Conservation (phyloP, 495 filamentous ascomycete species). For the Neurospora sublineolata region DNA sequence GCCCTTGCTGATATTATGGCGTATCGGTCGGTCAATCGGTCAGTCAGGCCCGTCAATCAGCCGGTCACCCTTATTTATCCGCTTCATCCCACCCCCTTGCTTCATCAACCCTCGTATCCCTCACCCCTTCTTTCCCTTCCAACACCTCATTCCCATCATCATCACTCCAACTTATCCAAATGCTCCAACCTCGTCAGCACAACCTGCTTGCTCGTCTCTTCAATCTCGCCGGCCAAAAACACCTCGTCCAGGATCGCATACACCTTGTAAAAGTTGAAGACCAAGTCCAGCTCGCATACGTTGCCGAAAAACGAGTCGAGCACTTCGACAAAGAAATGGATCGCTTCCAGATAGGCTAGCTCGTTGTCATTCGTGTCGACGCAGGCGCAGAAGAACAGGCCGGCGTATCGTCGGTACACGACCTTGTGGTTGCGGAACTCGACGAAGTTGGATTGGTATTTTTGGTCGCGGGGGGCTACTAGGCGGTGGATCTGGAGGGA, state of each 20-base stretch:
- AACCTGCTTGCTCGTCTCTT: constrained; percentile 97
- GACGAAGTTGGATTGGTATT: constrained; percentile 99
- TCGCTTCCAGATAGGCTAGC: constrained; percentile 90
- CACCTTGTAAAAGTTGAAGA: constrained; percentile 99
- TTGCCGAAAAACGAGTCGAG: constrained; percentile 98
- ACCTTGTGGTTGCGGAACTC: constrained; percentile 89
- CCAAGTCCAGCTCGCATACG: constrained; percentile 97
- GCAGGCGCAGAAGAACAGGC: constrained; percentile 96
- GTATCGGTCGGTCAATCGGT: not conserved
- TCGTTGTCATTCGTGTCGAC: constrained; percentile 99
- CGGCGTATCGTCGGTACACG: constrained; percentile 92
- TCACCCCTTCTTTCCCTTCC: not conserved
- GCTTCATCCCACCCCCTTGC: not conserved
- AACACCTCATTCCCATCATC: not conserved
- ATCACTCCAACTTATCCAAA: constrained; percentile 87
- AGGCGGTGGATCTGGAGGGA: constrained; percentile 77
- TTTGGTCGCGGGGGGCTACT: constrained; percentile 93
- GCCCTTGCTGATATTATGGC: not conserved
- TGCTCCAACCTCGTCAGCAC: constrained; percentile 90
- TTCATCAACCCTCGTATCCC: not conserved
- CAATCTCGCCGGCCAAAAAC: constrained; percentile 88
- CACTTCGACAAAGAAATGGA: constrained; percentile 99
- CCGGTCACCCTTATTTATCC: not conserved
- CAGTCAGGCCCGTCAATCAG: not conserved
- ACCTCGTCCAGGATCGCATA: constrained; percentile 98